Evolutionary conservation across 2,329 filamentous ascomycete genomes (phyloP), one percentile per base, ranked within the genome.

Genomic region (Fusarium annulatum): DNA sequence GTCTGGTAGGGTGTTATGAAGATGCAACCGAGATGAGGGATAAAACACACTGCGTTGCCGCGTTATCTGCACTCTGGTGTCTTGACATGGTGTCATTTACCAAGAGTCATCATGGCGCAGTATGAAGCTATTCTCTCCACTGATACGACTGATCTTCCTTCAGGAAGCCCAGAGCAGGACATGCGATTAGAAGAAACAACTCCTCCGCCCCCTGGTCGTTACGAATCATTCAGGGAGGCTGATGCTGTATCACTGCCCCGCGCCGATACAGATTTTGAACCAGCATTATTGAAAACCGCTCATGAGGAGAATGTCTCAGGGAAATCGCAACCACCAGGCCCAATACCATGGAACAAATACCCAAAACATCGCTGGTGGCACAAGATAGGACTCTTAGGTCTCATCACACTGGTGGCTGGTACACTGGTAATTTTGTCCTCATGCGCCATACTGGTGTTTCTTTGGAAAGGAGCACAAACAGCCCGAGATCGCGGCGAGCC

Each of bases 261-360:
- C 8, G 30, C 16, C 2, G 8, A 34, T 1, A 8, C 30, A 19
- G 30, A 10, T 0, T 23, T 4, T 4, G n/a, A 51, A 14, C 21
- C 16, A 19, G 16, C 5, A 2, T 8, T 23, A 19, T 14, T 23
- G 5, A 34, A 34, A 23, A 0, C 2, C 15, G 15, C 21, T 3
- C 11, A 3, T 19, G 4, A 7, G 7, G 11, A 34, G 11, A 34
- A 15, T 34, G 11, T 8, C 7, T 18, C 2, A 0, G 5, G 0
- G 5, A 11, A 34, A 34, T 34, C 5, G 30, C 11, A 10, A 19
- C 11, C 16, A 3, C 5, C 8, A 14, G 21, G 16, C 14, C 3
- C 30, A 34, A 3, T 14, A 10, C 8, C 30, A 7, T 14, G 11
- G 5, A 34, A 12, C 0, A 34, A 34, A 23, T 19, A 34, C 8